These are phyloP conservation scores for Verruconis gallopava DNA, from an alignment of 2,329 filamentous ascomycete genomes.

Conservation along the genomic window DNA sequence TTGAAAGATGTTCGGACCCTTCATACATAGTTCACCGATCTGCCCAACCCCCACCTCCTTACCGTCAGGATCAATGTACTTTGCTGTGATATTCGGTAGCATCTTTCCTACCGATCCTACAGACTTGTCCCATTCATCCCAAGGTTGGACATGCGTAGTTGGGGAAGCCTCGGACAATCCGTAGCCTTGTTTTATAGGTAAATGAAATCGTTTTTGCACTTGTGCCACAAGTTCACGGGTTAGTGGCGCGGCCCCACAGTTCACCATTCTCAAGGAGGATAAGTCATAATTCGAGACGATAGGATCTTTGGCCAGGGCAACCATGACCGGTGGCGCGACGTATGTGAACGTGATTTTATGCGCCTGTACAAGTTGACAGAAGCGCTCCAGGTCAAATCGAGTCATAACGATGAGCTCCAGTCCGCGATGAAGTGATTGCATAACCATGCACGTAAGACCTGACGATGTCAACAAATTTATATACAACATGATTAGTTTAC, in stretches of 20 bases:
- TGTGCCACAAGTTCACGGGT: conserved; percentile 67
- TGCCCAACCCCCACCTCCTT: conserved; percentile 50
- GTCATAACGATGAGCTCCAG: conserved; percentile 57
- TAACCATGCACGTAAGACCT: conserved; percentile 59
- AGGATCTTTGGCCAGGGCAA: conserved; percentile 69
- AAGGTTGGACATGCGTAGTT: conserved; percentile 48
- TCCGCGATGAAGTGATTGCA: conserved; percentile 54
- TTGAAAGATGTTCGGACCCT: conserved; percentile 67
- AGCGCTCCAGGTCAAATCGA: conserved; percentile 69
- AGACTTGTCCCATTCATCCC: conserved; percentile 62
- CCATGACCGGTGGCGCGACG: conserved; percentile 71
- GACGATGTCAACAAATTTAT: conserved; percentile 43
- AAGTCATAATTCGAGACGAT: conserved; percentile 70
- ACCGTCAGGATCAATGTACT: conserved; percentile 50
- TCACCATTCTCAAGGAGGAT: conserved; percentile 66
- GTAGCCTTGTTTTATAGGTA: conserved; percentile 86
- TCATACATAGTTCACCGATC: conserved; percentile 50
- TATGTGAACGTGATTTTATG: conserved; percentile 66
- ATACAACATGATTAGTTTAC: conserved; percentile 35
- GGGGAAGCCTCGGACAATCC: conserved; percentile 81
- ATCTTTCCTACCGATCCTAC: conserved; percentile 70
- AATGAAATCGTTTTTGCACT: conserved; percentile 58
- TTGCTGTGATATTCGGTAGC: conserved; percentile 66
- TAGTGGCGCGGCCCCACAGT: conserved; percentile 75
- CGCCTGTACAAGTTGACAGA: conserved; percentile 64